Conservation (phyloP, 768 basidiomycete species). For the Mycena kentingensis region DNA sequence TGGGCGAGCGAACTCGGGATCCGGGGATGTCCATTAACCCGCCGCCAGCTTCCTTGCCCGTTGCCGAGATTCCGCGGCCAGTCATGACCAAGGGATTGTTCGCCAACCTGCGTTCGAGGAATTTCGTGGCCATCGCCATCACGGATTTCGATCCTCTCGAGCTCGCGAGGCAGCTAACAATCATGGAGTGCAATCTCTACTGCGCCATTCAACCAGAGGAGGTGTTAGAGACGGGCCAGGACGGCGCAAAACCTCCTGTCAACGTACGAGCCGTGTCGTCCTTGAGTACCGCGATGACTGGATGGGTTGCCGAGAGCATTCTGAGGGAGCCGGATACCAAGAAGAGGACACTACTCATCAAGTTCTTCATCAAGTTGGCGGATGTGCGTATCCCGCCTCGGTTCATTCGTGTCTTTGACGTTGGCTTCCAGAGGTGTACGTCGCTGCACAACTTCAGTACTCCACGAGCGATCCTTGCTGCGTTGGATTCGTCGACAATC, state of each 20-base stretch:
- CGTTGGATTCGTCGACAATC: conserved; percentile 94
- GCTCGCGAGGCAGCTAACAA: conserved; percentile 88
- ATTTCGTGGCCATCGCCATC: conserved; percentile 62
- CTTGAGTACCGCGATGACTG: conserved; percentile 90
- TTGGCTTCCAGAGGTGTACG: conserved; percentile 76
- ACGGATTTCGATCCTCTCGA: conserved; percentile 95
- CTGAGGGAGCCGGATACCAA: conserved; percentile 88
- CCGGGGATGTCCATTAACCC: conserved; percentile 76
- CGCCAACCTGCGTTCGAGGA: conserved; percentile 63
- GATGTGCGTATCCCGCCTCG: conserved; percentile 58
- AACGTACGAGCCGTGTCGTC: conserved; percentile 85
- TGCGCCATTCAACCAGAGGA: conserved; percentile 87
- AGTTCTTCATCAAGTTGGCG: conserved; percentile 92
- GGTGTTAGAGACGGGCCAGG: conserved; percentile 80
- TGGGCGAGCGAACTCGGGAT: conserved; percentile 67
- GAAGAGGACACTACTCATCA: conserved; percentile 74
- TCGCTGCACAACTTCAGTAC: conserved; percentile 88
- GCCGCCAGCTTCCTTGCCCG: conserved; percentile 40
- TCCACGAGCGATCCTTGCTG: conserved; percentile 88
- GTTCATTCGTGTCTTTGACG: conserved; percentile 5
- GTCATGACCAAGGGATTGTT: conserved; percentile 81
- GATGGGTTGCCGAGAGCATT: conserved; percentile 95
- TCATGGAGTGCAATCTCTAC: conserved; percentile 90
- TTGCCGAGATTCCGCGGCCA: conserved; percentile 81
- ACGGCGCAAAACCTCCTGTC: conserved; percentile 59